Evolutionary conservation across 2,329 filamentous ascomycete species (phyloP).

Genomic region (Xylaria sp.): DNA sequence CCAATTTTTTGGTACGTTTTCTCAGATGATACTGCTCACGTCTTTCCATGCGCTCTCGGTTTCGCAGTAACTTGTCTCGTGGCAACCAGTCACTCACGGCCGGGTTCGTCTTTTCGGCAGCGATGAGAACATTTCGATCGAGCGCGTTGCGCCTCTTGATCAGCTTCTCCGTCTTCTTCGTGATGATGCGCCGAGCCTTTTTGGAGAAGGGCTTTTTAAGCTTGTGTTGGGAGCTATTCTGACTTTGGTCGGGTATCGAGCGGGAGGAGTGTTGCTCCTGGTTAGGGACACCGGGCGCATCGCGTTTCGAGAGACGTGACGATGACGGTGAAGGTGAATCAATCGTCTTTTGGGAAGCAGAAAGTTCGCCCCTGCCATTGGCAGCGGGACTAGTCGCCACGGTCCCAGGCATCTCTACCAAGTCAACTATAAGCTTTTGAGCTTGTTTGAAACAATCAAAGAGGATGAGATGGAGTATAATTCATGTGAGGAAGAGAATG

Average conservation of each 20-base stretch:
- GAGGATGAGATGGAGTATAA: not conserved
- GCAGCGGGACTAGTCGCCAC: not conserved
- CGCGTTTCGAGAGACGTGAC: not conserved
- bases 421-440: not conserved
- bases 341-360: slow-evolving; percentile 4
- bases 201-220: slow-evolving; percentile 35
- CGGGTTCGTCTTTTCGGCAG: slow-evolving; percentile 26
- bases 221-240: slow-evolving; percentile 19
- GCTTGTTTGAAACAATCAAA: not conserved
- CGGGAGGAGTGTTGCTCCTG: slow-evolving; percentile 12
- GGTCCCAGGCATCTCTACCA: slow-evolving; percentile 12
- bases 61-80: slow-evolving; percentile 36
- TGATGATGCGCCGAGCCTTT: slow-evolving; percentile 30
- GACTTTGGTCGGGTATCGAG: slow-evolving; percentile 3
- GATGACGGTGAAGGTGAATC: not conserved
- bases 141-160: slow-evolving; percentile 40
- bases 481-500: not conserved
- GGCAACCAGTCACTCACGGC: slow-evolving; percentile 29
- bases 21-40: slow-evolving; percentile 37
- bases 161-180: slow-evolving; percentile 34
- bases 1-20: slow-evolving; percentile 24
- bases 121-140: slow-evolving; percentile 36
- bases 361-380: not conserved
- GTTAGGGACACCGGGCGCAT: slow-evolving; percentile 14
- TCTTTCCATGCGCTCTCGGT: slow-evolving; percentile 29